Evolutionary conservation across 2,329 filamentous ascomycete genomes (phyloP).

Genomic region (Fusarium coicis): DNA sequence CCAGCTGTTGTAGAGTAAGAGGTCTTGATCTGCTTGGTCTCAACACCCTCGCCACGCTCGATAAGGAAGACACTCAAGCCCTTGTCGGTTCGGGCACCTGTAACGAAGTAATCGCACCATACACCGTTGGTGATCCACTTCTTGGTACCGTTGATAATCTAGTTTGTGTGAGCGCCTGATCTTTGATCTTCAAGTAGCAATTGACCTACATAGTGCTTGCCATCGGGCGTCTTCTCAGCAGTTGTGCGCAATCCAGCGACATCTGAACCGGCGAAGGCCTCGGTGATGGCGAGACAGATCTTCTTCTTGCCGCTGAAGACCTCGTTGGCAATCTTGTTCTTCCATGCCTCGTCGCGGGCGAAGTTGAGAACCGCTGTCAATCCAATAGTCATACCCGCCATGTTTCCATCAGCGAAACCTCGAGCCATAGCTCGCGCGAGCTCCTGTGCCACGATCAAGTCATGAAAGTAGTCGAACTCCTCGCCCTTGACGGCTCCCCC

Average conservation of each 20-base stretch:
- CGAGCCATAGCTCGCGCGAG: slow-evolving; percentile 75
- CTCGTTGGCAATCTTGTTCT: slow-evolving; percentile 74
- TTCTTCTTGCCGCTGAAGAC: slow-evolving; percentile 85
- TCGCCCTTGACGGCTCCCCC: slow-evolving; percentile 78
- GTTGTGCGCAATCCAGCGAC: slow-evolving; percentile 84
- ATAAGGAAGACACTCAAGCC: slow-evolving; percentile 82
- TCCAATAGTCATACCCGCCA: slow-evolving; percentile 87
- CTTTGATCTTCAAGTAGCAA: no score
- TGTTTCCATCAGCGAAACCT: slow-evolving; percentile 87
- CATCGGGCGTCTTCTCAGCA: slow-evolving; percentile 78
- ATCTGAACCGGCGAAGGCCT: slow-evolving; percentile 85
- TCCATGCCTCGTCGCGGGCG: slow-evolving; percentile 73
- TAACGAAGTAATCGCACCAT: slow-evolving; percentile 86
- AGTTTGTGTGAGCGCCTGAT: background rate
- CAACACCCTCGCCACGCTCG: slow-evolving; percentile 76
- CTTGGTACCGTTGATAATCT: slow-evolving; percentile 77
- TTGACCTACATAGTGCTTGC: slow-evolving; percentile 73
- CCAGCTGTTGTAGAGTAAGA: slow-evolving; percentile 83
- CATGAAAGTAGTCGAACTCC: slow-evolving; percentile 90
- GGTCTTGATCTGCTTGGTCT: slow-evolving; percentile 83
- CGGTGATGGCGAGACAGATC: slow-evolving; percentile 87
- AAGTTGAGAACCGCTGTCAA: slow-evolving; percentile 84
- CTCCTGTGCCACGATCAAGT: slow-evolving; percentile 81
- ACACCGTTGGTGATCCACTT: slow-evolving; percentile 90
- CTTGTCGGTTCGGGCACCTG: slow-evolving; percentile 81